Conservation (phyloP, 305 asterid genomes). For the Solanum chacoense region DNA sequence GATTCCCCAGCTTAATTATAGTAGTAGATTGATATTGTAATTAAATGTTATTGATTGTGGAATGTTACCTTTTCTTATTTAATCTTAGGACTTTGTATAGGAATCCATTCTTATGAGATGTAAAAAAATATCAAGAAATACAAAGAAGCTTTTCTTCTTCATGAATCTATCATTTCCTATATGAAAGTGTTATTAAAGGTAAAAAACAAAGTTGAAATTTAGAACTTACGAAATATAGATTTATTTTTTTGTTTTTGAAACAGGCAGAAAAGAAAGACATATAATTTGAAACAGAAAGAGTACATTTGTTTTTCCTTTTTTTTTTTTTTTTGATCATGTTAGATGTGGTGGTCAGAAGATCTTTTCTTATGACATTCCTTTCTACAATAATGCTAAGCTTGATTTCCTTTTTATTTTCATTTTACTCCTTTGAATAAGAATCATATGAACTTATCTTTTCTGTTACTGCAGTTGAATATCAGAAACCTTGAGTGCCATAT, state of each 20-base stretch:
- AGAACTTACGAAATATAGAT: not conserved
- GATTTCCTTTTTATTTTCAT: not conserved
- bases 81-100: not conserved
- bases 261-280: not conserved
- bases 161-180: not conserved
- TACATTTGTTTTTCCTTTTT: not conserved
- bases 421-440: not conserved
- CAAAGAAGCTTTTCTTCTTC: not conserved
- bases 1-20: not conserved
- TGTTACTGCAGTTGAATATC: conserved; percentile 69
- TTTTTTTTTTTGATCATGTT: not conserved
- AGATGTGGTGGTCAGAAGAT: not conserved
- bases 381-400: not conserved
- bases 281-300: not conserved
- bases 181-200: not conserved
- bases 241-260: not conserved
- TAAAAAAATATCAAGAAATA: not conserved
- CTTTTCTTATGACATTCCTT: not conserved
- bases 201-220: not conserved
- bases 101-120: not conserved
- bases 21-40: not conserved
- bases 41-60: not conserved
- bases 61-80: not conserved
- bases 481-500: conserved; percentile 80
- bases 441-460: not conserved